phyloP scores from a whole-genome alignment of 2,329 filamentous ascomycete species.

The Colletotrichum scovillei region DNA sequence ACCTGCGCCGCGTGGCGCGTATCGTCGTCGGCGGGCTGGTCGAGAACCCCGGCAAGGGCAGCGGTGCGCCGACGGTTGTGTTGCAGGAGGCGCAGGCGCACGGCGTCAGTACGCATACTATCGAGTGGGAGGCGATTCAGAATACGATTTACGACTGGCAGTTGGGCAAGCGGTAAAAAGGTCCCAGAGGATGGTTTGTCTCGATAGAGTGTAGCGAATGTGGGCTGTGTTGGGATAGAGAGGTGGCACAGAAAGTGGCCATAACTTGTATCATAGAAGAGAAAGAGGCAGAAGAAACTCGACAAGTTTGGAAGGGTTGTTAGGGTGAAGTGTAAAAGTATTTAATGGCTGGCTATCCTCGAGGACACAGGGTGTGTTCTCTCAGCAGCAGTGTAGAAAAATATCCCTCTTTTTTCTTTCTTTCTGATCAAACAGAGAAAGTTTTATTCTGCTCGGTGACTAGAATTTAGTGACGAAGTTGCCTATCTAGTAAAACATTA shows the following conservation, averaged over 20 bases:
- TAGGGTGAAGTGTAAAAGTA: background rate
- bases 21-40: conserved; percentile 83
- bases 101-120: conserved; percentile 72
- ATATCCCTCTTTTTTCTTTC: background rate
- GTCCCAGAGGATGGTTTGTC: background rate
- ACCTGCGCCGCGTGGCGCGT: conserved; percentile 84
- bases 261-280: background rate
- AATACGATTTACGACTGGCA: conserved; percentile 86
- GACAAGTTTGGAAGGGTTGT: background rate
- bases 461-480: too few relatives aligned
- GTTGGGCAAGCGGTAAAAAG: conserved; percentile 67
- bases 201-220: background rate
- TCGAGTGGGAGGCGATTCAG: conserved; percentile 92
- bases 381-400: background rate
- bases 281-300: background rate
- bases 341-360: background rate
- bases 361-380: background rate
- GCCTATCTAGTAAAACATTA: too few relatives aligned
- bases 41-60: conserved; percentile 79
- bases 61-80: conserved; percentile 92
- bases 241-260: background rate
- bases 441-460: too few relatives aligned
- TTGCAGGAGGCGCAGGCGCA: conserved; percentile 88
- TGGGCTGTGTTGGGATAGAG: background rate
- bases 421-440: too few relatives aligned